These are phyloP conservation scores for Fonsecaea erecta DNA, from an alignment of 2,329 filamentous ascomycete genomes.

Conservation along the genomic window DNA sequence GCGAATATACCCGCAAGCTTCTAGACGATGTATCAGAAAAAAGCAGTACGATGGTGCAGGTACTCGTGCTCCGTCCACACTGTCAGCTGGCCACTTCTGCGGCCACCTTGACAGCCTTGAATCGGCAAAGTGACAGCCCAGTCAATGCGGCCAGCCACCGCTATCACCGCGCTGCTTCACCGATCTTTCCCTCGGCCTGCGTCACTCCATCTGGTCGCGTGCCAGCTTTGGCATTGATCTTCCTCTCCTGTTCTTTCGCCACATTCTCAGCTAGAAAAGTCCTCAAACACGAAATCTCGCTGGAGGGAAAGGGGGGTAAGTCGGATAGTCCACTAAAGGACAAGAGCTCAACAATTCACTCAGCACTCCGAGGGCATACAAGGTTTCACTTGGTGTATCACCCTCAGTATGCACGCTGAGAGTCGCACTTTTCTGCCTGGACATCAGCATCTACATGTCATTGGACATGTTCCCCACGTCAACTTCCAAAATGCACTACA, in stretches of 20 bases:
- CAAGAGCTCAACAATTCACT: neutral
- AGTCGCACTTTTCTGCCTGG: slow-evolving; percentile 1
- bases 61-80: neutral
- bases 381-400: slow-evolving; percentile 24
- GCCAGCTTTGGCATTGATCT: neutral
- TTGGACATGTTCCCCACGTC: slow-evolving; percentile 1
- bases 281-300: neutral
- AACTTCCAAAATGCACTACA: neutral
- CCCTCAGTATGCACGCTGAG: slow-evolving; percentile 3
- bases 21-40: slow-evolving; percentile 1
- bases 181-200: neutral
- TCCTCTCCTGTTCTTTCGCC: neutral
- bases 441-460: neutral
- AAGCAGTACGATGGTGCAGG: neutral
- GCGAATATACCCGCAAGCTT: neutral
- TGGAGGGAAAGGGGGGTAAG: neutral
- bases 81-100: slow-evolving; percentile 3
- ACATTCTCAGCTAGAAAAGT: neutral
- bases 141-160: slow-evolving; percentile 4
- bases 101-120: neutral
- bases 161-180: neutral
- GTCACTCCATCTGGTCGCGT: neutral
- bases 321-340: slow-evolving; percentile 1
- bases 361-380: slow-evolving; percentile 1
- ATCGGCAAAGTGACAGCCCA: neutral